phyloP scores from a whole-genome alignment of 2,329 filamentous ascomycete species.

The Colletotrichum filicis region DNA sequence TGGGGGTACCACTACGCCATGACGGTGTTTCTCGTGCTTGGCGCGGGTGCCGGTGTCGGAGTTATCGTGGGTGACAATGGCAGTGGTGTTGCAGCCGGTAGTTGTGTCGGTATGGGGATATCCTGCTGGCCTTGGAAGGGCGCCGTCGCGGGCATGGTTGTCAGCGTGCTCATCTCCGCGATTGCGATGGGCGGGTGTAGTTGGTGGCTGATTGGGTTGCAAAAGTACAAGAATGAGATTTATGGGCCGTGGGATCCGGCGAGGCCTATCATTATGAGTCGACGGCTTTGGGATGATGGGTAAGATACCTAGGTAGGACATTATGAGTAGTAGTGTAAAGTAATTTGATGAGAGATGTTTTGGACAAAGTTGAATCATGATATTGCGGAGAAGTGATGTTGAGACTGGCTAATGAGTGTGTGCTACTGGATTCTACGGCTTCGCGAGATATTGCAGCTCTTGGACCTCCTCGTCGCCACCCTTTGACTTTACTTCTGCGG shows the following conservation, averaged over 20 bases:
- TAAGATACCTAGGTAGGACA: neutral
- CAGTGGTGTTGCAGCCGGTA: slow-evolving; percentile 27
- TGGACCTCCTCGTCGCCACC: neutral
- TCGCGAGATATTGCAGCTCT: neutral
- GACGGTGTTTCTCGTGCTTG: slow-evolving; percentile 80
- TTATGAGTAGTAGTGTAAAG: neutral
- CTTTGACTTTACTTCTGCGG: neutral
- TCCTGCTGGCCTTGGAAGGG: slow-evolving; percentile 62
- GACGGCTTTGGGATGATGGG: slow-evolving; percentile 63
- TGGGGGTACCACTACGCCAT: slow-evolving; percentile 84
- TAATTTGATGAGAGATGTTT: neutral
- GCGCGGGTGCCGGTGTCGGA: slow-evolving; percentile 83
- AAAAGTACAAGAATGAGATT: slow-evolving; percentile 99
- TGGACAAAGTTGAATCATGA: neutral
- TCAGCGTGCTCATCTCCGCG: slow-evolving; percentile 79
- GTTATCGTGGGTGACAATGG: slow-evolving; percentile 62
- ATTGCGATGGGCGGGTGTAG: slow-evolving; percentile 92
- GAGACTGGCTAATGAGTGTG: too few species aligned
- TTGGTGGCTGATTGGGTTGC: slow-evolving; percentile 97
- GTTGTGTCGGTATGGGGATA: neutral
- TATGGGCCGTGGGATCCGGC: slow-evolving; percentile 98
- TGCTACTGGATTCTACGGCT: neutral
- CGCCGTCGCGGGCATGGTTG: slow-evolving; percentile 76
- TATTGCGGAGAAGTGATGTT: neutral
- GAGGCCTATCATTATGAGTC: slow-evolving; percentile 83